phyloP scores from a whole-genome alignment of 2,329 filamentous ascomycete species.

The Podosphaera xanthii region DNA sequence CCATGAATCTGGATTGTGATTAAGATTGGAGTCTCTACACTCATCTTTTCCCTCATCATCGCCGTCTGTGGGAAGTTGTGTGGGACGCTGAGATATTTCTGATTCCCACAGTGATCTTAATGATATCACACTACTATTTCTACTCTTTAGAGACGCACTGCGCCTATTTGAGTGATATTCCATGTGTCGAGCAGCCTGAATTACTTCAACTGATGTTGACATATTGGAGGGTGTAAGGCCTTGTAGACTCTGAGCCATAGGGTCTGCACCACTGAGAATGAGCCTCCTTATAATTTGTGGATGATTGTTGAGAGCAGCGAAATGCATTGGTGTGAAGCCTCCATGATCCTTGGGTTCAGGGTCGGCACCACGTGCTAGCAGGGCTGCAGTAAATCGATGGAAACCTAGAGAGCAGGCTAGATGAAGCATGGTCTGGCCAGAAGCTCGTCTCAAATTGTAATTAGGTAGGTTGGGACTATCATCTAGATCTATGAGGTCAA shows the following conservation, averaged over 20 bases:
- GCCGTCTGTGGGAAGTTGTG: constrained; percentile 12
- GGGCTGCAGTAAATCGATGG: constrained; percentile 50
- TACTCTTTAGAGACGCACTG: constrained; percentile 35
- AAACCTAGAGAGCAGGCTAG: constrained; percentile 55
- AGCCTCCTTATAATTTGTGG: constrained; percentile 54
- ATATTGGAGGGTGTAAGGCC: constrained; percentile 52
- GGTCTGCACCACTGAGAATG: constrained; percentile 49
- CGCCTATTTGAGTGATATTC: constrained; percentile 41
- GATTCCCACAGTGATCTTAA: constrained; percentile 44
- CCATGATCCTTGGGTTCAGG: constrained; percentile 53
- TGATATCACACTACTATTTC: constrained; percentile 43
- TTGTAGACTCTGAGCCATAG: constrained; percentile 43
- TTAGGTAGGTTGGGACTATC: constrained; percentile 44
- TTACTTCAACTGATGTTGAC: constrained; percentile 38
- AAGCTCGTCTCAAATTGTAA: constrained; percentile 40
- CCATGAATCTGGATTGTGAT: constrained; percentile 15
- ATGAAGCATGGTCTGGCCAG: constrained; percentile 63
- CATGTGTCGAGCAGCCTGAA: constrained; percentile 37
- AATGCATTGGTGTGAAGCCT: constrained; percentile 62
- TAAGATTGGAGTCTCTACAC: constrained; percentile 14
- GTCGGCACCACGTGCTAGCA: constrained; percentile 57
- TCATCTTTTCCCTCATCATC: constrained; percentile 20
- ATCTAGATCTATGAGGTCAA: constrained; percentile 62
- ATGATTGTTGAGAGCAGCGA: constrained; percentile 56
- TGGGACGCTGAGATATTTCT: constrained; percentile 14